Evolutionary conservation across 2,329 filamentous ascomycete genomes (phyloP).

Genomic region (Ascochyta pisi): DNA sequence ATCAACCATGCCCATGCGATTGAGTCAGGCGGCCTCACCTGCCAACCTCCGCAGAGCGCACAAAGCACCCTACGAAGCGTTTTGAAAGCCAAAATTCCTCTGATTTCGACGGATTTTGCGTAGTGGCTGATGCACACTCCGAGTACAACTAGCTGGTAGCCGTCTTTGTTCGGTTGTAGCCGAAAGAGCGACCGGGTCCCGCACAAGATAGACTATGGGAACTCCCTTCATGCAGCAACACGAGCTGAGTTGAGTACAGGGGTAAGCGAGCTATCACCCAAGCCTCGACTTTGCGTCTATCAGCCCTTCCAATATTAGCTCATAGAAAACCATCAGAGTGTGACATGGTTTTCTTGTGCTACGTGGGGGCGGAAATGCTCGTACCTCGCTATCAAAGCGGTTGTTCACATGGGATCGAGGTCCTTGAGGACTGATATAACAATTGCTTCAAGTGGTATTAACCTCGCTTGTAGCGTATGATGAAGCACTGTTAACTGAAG

Average conservation of each 20-base stretch:
- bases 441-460: neutral
- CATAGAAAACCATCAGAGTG: neutral
- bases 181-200: neutral
- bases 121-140: neutral
- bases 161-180: neutral
- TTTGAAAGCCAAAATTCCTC: neutral
- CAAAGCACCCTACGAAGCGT: neutral
- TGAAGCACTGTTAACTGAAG: neutral
- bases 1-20: neutral
- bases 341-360: constrained; percentile 2
- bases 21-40: neutral
- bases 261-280: neutral
- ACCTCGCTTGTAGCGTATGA: neutral
- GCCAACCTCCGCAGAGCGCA: neutral
- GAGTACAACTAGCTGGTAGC: neutral
- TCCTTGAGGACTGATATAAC: neutral
- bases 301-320: constrained; percentile 7
- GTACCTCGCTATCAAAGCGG: neutral
- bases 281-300: neutral
- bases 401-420: neutral
- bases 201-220: neutral
- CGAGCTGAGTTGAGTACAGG: neutral
- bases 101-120: neutral
- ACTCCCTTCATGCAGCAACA: neutral
- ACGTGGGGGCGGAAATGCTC: neutral